Evolutionary conservation across 768 basidiomycete species (phyloP), one percentile per base, ranked within the genome.

Genomic region (Ramaria rubella): DNA sequence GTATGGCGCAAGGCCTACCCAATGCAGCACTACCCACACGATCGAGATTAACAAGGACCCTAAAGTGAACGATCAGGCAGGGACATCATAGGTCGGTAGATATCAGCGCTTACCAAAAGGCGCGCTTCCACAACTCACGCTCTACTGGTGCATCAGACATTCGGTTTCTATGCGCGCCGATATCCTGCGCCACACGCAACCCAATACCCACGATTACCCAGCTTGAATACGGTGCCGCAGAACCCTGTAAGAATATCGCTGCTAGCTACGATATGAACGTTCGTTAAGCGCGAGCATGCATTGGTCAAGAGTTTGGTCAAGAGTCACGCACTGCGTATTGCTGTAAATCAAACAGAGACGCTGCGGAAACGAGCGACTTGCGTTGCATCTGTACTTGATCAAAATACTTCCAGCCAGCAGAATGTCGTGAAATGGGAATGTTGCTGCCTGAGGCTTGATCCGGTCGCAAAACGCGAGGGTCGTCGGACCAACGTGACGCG

Each of bases 151-250:
- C 57, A 59, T 67, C 26, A 60, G 69, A 68, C 44, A 63, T 67
- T 59, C 71, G 73, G 58, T 58, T 71, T 55, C 82, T 73, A 67
- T 92, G 90, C 1, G 81, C 85, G 27, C 90, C 75, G 36, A 89
- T 80, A 60, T 93, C 89, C 65, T 89, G 83, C 1, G 83, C 81
- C 49, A 84, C 72, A 3, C 87, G 82, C 30, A 91, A 68, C n/a
- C 83, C 86, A 40, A 85, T 70, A 0, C 87, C 85, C 30, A 81
- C 68, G 33, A 82, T 64, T 9, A 78, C 80, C 89, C 89, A 90
- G 55, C 77, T 80, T 11, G 80, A 76, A 53, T 85, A 83, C 2
- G 82, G 83, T 0, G 79, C 77, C 0, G 79, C 81, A 0, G 80
- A 78, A 0, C 80, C 81, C 61, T 78, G 77, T 21, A 83, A 70